Evolutionary conservation across 2,329 filamentous ascomycete species (phyloP), one percentile per base, ranked within the genome.

Genomic region (Fusarium phyllophilum): DNA sequence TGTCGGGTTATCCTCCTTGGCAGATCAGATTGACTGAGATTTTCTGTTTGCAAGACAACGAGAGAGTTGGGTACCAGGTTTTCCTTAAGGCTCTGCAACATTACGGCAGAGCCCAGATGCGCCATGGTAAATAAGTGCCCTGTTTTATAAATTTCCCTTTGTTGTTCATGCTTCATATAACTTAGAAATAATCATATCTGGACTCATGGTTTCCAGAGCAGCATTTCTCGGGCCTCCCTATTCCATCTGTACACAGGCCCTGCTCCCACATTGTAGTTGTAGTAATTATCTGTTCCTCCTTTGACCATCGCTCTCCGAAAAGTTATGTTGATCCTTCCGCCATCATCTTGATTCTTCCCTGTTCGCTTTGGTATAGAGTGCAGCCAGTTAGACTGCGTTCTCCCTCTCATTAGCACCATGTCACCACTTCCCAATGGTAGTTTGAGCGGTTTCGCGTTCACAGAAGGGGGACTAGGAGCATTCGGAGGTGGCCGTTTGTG

Each of bases 1-100:
- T 99, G 49, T 92, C 94, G 61, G 95, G 96, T 15, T 99, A 98
- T 81, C 96, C 96, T 15, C 96, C 96, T 2, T 99, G 96, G 96
- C 96, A 98, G 83, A 89, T 98, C 70, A 90, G 96, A 48, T 85
- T 99, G 79, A 98, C 95, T 1, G 96, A 99, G 86, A 98, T 99
- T 66, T 98, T 95, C 81, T 90, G 91, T 78, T 85, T 93, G 18
- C 88, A 89, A 64, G 93, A 95, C 79, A 94, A 94, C 81, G 89
- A 93, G 72, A 91, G 91, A 4, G 95, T 99, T 24, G 95, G 95
- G 49, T 99, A 99, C 82, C 95, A 98, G 80, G 93, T 97, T 36
- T 99, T 98, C 82, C 86, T 98, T 73, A 89, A 92, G 72, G 96
- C 92, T 2, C 84, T 99, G 76, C 92, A 94, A 82, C 94, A 92